Percentiles rank a stretch among this genome's conserved stretches.
Conservation (phyloP, 1,139 yeast genomes). For the Candida glucosophila region DNA sequence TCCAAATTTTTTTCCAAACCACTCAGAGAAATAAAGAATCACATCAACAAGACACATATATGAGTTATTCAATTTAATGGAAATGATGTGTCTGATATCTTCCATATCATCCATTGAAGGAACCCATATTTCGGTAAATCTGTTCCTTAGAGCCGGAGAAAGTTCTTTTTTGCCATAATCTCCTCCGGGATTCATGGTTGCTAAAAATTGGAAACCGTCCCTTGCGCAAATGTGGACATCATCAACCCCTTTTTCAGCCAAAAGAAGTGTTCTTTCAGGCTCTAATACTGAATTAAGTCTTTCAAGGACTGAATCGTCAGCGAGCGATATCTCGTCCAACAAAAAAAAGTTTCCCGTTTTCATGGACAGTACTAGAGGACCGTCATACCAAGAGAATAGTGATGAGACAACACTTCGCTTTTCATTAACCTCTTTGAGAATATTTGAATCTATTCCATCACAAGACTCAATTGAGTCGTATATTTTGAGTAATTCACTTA, state of each 20-base stretch:
- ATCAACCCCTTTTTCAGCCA: slow-evolving; percentile 85
- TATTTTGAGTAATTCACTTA: slow-evolving; percentile 31
- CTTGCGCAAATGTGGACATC: slow-evolving; percentile 61
- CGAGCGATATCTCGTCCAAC: slow-evolving; percentile 91
- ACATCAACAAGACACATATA: slow-evolving; percentile 29
- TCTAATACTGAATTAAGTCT: slow-evolving; percentile 90
- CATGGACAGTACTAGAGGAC: slow-evolving; percentile 82
- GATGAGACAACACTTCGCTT: slow-evolving; percentile 38
- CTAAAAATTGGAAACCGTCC: slow-evolving; percentile 75
- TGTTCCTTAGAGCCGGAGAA: slow-evolving; percentile 92
- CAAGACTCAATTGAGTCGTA: slow-evolving; percentile 15
- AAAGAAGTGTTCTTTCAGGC: slow-evolving; percentile 76
- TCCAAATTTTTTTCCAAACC: slow-evolving; percentile 71
- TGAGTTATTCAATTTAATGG: slow-evolving; percentile 35
- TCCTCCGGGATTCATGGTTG: slow-evolving; percentile 99
- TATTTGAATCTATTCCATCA: slow-evolving; percentile 13
- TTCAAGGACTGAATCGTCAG: slow-evolving; percentile 95
- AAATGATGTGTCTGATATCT: slow-evolving; percentile 74
- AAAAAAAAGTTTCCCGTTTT: slow-evolving; percentile 71
- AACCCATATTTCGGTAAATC: slow-evolving; percentile 98
- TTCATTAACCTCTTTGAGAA: slow-evolving; percentile 14
- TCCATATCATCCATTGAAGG: slow-evolving; percentile 91
- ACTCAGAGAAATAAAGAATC: slow-evolving; percentile 70
- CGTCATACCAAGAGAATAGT: slow-evolving; percentile 93
- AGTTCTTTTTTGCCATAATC: slow-evolving; percentile 97